Evolutionary conservation across 1,284 basidiomycete species (phyloP).

Genomic region (Cutaneotrichosporon arboriforme): DNA sequence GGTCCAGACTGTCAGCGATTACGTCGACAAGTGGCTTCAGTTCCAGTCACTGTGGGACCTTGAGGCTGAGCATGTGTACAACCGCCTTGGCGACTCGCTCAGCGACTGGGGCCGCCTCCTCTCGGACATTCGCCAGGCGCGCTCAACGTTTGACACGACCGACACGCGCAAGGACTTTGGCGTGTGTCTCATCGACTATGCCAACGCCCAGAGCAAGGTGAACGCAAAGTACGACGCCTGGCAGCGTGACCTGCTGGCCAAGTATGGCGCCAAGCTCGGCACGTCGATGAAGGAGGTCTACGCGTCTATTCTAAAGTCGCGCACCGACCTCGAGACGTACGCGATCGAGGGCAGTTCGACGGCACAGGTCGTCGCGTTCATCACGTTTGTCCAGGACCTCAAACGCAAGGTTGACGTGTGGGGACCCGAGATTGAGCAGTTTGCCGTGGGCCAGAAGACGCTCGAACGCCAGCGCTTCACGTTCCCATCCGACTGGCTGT

Average conservation of each 20-base stretch:
- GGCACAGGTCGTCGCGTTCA: conserved; percentile 95
- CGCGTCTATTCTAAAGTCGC: conserved; percentile 80
- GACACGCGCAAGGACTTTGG: conserved; percentile 89
- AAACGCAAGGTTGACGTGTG: conserved; percentile 95
- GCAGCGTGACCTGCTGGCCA: conserved; percentile 88
- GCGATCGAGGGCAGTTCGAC: conserved; percentile 67
- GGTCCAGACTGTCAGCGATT: conserved; percentile 66
- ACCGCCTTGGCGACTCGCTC: conserved; percentile 82
- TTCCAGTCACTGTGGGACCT: conserved; percentile 99
- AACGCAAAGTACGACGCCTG: conserved; percentile 98
- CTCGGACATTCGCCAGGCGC: conserved; percentile 91
- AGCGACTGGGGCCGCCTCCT: conserved; percentile 90
- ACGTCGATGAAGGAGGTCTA: conserved; percentile 96
- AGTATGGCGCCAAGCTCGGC: conserved; percentile 87
- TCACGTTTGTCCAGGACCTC: conserved; percentile 98
- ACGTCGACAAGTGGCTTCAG: conserved; percentile 95
- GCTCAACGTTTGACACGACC: conserved; percentile 92
- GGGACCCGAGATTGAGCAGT: conserved; percentile 94
- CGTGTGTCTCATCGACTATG: conserved; percentile 91
- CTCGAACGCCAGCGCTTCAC: conserved; percentile 94
- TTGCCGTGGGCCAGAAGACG: conserved; percentile 90
- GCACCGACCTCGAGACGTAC: conserved; percentile 88
- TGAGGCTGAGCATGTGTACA: conserved; percentile 93
- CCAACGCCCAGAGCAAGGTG: conserved; percentile 93
- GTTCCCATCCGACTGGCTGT: conserved; percentile 95